Conservation (phyloP, 768 basidiomycete species). For the Mycena polygramma region DNA sequence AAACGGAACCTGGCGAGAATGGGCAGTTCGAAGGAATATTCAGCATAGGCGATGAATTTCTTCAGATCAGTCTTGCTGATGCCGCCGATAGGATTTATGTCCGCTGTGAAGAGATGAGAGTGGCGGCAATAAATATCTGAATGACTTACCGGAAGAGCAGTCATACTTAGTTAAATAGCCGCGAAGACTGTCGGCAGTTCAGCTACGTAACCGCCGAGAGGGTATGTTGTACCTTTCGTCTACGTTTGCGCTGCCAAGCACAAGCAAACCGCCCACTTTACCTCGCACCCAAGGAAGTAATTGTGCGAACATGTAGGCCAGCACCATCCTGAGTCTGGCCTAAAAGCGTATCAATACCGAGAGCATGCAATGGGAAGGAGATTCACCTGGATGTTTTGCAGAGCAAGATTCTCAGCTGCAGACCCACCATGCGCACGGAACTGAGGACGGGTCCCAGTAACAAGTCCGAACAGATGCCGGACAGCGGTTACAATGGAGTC, state of each 20-base stretch:
- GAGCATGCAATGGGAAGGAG: neutral
- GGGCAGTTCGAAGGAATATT: slow-evolving; percentile 84
- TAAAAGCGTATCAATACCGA: slow-evolving; percentile 43
- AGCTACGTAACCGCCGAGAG: neutral
- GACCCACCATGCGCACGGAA: slow-evolving; percentile 92
- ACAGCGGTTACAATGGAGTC: slow-evolving; percentile 90
- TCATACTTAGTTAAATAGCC: slow-evolving; percentile 99
- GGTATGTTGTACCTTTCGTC: slow-evolving; percentile 83
- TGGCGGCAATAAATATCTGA: neutral
- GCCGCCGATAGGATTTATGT: slow-evolving; percentile 98
- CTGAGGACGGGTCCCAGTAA: slow-evolving; percentile 72
- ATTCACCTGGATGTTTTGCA: slow-evolving; percentile 94
- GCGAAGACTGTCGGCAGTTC: slow-evolving; percentile 70
- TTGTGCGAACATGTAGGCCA: slow-evolving; percentile 96
- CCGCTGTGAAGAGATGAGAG: slow-evolving; percentile 64
- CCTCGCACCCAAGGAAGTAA: slow-evolving; percentile 94
- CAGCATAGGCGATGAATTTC: slow-evolving; percentile 91
- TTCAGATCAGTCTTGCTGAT: slow-evolving; percentile 99
- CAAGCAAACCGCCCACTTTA: slow-evolving; percentile 85
- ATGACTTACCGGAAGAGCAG: slow-evolving; percentile 81
- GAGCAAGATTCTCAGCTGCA: slow-evolving; percentile 90
- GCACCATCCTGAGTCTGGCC: slow-evolving; percentile 94
- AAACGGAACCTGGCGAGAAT: slow-evolving; percentile 75
- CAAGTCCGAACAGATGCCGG: slow-evolving; percentile 83
- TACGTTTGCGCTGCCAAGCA: slow-evolving; percentile 98